These are phyloP conservation scores for Emmonsiellopsis sp. DNA, from an alignment of 2,329 filamentous ascomycete genomes.

Conservation along the genomic window DNA sequence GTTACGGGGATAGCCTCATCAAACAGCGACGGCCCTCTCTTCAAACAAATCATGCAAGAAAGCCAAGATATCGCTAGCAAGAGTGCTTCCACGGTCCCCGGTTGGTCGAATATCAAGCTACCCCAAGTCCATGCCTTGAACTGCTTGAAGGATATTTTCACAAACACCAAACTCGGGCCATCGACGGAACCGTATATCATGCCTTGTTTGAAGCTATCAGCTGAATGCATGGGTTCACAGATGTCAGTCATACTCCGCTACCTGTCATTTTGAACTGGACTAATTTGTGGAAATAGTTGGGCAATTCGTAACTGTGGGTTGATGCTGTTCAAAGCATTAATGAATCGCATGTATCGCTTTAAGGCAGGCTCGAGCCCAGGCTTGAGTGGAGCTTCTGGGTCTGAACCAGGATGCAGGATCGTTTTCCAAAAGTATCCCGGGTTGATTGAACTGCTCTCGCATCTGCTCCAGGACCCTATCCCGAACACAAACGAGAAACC, in stretches of 20 bases:
- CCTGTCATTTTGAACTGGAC: background rate
- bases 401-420: conserved; percentile 30
- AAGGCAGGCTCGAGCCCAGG: conserved; percentile 39
- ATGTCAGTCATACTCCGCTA: conserved; percentile 44
- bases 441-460: conserved; percentile 26
- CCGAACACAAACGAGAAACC: background rate
- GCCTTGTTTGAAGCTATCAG: conserved; percentile 67
- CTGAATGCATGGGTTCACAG: conserved; percentile 65
- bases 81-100: conserved; percentile 26
- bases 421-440: conserved; percentile 33
- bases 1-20: conserved; percentile 66
- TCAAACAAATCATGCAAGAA: conserved; percentile 32
- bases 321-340: conserved; percentile 76
- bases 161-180: conserved; percentile 64
- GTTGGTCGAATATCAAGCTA: conserved; percentile 42
- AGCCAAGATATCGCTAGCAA: conserved; percentile 17
- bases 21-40: conserved; percentile 44
- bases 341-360: conserved; percentile 51
- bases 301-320: conserved; percentile 89
- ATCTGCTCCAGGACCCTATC: conserved; percentile 18
- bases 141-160: conserved; percentile 85
- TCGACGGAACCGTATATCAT: conserved; percentile 66
- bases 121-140: conserved; percentile 94
- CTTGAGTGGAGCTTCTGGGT: conserved; percentile 33
- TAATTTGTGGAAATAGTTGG: conserved; percentile 49